Evolutionary conservation across 2,329 filamentous ascomycete species (phyloP), one percentile per base, ranked within the genome.

Genomic region (Aspergillus brasiliensis): DNA sequence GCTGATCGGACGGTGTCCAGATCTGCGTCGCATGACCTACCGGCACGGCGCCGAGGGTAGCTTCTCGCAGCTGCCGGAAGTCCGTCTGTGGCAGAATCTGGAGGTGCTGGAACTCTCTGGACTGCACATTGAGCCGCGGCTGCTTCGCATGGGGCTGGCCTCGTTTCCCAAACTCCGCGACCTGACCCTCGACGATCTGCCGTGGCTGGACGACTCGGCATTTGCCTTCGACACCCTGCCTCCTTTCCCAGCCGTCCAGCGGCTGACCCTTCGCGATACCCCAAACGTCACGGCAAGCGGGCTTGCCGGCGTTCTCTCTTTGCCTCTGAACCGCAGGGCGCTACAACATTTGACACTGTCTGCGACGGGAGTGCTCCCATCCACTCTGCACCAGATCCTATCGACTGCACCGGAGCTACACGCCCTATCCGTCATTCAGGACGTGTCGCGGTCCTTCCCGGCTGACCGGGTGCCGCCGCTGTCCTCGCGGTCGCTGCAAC

Each of bases 21-120:
- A 94, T 71, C 82, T 98, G 57, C 86, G 92, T 65, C 95, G 95
- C 78, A 97, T 97, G 91, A 89, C 86, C 56, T 98, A 96, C 77
- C 83, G 86, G 56, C 81, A 82, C 49, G 94, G 94, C 11, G 85
- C 91, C 1, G 94, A 97, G 78, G 85, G 85, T 58, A 90, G 88
- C 69, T 84, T 98, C 58, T 86, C 91, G 68, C 81, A 84, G 56
- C 80, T 97, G 42, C 84, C 86, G 7, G 60, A 87, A 85, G 62
- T 85, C 80, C 58, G 69, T 7, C 69, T 73, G 3, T 81, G 78
- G 78, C 61, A 53, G 15, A 78, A 78, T 47, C 60, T 81, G 62
- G 77, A 81, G 58, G 69, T 76, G 0, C 62, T 81, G 31, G 77
- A 80, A 60, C 57, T 81, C 19, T 72, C 72, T 0, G 67, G 71